These are phyloP conservation scores for Hydnomerulius pinastri DNA, from an alignment of 768 basidiomycete species.

Conservation along the genomic window DNA sequence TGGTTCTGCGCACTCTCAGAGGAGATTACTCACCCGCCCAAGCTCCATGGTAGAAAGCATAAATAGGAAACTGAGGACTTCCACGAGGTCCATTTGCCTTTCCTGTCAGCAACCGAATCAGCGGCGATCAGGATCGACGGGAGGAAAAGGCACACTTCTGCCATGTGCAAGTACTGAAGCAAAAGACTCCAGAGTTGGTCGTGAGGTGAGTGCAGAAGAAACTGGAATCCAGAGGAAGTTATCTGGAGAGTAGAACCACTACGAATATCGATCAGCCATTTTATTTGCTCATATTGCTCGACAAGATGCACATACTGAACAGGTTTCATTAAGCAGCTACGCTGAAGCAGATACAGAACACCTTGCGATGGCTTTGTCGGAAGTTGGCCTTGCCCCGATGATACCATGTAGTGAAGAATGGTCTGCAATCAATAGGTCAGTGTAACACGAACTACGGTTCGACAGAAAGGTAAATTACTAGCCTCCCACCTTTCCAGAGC, in stretches of 20 bases:
- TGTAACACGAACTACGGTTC: slow-evolving; percentile 1
- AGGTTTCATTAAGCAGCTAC: slow-evolving; percentile 84
- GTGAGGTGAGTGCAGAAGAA: slow-evolving; percentile 91
- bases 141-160: slow-evolving; percentile 56
- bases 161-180: slow-evolving; percentile 85
- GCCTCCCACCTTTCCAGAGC: slow-evolving; percentile 93
- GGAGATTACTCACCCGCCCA: slow-evolving; percentile 60
- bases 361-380: slow-evolving; percentile 78
- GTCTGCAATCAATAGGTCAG: slow-evolving; percentile 50
- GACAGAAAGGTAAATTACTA: slow-evolving; percentile 17
- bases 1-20: neutral
- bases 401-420: slow-evolving; percentile 98
- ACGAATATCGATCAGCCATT: slow-evolving; percentile 4
- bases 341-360: slow-evolving; percentile 79
- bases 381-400: slow-evolving; percentile 78
- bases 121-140: slow-evolving; percentile 6
- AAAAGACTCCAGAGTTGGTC: slow-evolving; percentile 95
- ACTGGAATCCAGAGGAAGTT: slow-evolving; percentile 94
- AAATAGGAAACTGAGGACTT: slow-evolving; percentile 91
- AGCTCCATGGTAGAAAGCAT: slow-evolving; percentile 98
- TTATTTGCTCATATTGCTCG: neutral
- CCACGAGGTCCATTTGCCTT: slow-evolving; percentile 88
- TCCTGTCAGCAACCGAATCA: slow-evolving; percentile 47
- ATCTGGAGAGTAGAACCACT: slow-evolving; percentile 71
- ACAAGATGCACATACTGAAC: slow-evolving; percentile 52